Evolutionary conservation across 176 grass and related monocot genomes (phyloP), one percentile per base, ranked within the genome.

Genomic region (Tuctoria greenei): DNA sequence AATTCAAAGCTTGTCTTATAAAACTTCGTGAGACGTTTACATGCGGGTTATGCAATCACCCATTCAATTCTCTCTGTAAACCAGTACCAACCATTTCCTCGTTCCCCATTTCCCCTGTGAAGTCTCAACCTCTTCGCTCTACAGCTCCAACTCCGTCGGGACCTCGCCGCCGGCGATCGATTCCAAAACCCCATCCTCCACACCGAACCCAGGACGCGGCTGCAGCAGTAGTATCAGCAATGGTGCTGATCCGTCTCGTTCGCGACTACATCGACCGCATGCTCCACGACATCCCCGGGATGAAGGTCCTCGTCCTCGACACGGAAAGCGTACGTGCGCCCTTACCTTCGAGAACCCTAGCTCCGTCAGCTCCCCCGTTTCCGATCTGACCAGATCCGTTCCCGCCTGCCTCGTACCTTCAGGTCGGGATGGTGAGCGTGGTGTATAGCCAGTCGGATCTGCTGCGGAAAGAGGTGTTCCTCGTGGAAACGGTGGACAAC

Each of bases 271-370:
- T 98, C 71, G 91, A 89, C 47, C 88, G 91, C 61, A 94, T 98
- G 95, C 84, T 98, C 49, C 91, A 98, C 25, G 95, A 98, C 69
- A 94, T 98, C 84, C 73, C 86, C 28, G 89, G 91, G 79, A 98
- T 98, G 95, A 94, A 98, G 61, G 82, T 98, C 83, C 91, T 98
- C 80, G 77, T 98, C 84, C 83, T 98, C 75, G 95, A 98, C 73
- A 74, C 87, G 58, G 63, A 82, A 10, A 98, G 84, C 60, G 91
- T 98, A 92, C 26, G 70, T 84, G 59, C 43, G 43, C 43, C 23
- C 40, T 40, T 8, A 56, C 66, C 40, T 15, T 36, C 13, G 61
- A 39, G 24, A 78, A 78, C 60, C 74, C 49, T 56, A 64, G 21
- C 31, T 42, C 58, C 28, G 14, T 26, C 49, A 23, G 49, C 84